These are phyloP conservation scores for Podosphaera xanthii DNA, from an alignment of 2,329 filamentous ascomycete species.

Conservation along the genomic window DNA sequence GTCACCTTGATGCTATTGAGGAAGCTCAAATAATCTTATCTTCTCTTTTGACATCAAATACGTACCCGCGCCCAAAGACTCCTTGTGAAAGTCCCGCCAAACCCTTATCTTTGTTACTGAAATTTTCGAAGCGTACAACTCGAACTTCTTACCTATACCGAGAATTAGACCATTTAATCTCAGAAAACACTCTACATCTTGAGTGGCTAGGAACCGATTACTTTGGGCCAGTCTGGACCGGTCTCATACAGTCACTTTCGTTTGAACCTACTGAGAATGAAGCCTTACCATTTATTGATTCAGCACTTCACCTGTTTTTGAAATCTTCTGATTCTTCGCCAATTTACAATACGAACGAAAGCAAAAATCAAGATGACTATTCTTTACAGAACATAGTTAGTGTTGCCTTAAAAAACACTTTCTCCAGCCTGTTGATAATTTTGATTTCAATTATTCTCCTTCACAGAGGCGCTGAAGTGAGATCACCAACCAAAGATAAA, in stretches of 20 bases:
- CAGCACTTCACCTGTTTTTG: slow-evolving; percentile 15
- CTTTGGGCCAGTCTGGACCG: slow-evolving; percentile 21
- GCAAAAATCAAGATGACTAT: not conserved
- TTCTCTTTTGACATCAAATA: slow-evolving; percentile 15
- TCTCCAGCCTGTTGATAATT: slow-evolving; percentile 21
- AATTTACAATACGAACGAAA: no score
- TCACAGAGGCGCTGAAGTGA: not conserved
- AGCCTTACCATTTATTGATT: slow-evolving; percentile 18
- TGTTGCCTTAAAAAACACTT: slow-evolving; percentile 16
- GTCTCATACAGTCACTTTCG: slow-evolving; percentile 18
- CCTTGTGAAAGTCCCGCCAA: slow-evolving; percentile 13
- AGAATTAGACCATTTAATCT: slow-evolving; percentile 19
- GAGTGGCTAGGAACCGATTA: slow-evolving; percentile 23
- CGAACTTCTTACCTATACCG: slow-evolving; percentile 18
- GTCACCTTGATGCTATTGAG: slow-evolving; percentile 15
- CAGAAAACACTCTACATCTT: slow-evolving; percentile 17
- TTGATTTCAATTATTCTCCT: slow-evolving; percentile 19
- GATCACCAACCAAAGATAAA: not conserved
- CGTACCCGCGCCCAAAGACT: slow-evolving; percentile 18
- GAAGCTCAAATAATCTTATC: slow-evolving; percentile 23
- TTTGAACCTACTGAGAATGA: slow-evolving; percentile 15
- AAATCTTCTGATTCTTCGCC: not conserved
- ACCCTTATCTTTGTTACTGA: slow-evolving; percentile 17
- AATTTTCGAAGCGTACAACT: slow-evolving; percentile 16
- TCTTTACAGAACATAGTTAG: not conserved